Evolutionary conservation across 768 basidiomycete species (phyloP), one percentile per base, ranked within the genome.

Genomic region (Hypholoma sublateritium): DNA sequence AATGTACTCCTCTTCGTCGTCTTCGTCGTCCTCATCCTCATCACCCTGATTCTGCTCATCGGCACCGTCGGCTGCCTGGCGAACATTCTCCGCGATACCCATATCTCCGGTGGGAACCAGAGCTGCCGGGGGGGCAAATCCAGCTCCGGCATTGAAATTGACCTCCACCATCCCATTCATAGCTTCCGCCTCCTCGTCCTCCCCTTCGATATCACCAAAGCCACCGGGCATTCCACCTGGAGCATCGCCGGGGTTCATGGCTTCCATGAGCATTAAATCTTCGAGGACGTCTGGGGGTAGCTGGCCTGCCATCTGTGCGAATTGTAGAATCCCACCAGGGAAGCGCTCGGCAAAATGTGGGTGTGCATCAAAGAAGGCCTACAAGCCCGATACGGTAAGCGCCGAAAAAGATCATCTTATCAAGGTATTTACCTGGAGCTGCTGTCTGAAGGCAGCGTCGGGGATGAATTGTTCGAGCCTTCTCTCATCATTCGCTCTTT

Each of bases 281-380:
- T 87, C 79, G 55, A 89, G 59, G n/a, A 75, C 78, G 41, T 86
- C 85, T 42, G 81, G 79, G 4, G 82, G 77, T 58, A 81, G 71
- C 60, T 85, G 79, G 19, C 68, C 82, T 39, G 82, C 72, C 66
- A 78, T 70, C 66, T 85, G 81, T 19, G 81, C 80, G 60, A 89
- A 84, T 63, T 87, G 82, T 19, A 83, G 70, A n/a, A 87, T 69
- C 1, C 88, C 88, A 0, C 83, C 88, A 0, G 83, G 87, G 56
- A 89, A 83, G 58, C 81, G 79, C 34, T 75, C 76, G 14, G 76
- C 78, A 12, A 91, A 69, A 11, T 72, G 70, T 7, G 84, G 82
- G 60, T 84, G 73, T 19, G 77, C 87, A 53, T 82, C 80, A 57
- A 82, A 86, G 56, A 88, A 76, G 11, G 70, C 82, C 78, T 80